Conservation (phyloP, 2,329 filamentous ascomycete species). For the Penicillium sp. region DNA sequence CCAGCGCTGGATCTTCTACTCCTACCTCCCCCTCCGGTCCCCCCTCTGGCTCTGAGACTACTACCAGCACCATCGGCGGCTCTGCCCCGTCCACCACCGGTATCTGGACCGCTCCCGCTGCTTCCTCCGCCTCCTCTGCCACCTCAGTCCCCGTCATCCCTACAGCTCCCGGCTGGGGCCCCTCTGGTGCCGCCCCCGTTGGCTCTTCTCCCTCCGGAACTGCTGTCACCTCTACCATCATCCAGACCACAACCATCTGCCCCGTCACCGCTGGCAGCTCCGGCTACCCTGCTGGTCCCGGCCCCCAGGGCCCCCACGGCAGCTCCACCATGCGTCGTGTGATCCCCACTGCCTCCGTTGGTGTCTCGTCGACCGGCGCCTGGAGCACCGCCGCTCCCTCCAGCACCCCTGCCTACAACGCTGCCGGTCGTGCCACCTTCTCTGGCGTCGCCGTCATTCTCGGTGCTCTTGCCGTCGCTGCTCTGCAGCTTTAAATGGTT, state of each 20-base stretch:
- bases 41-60: constrained; percentile 3
- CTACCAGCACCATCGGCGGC: constrained; percentile 1
- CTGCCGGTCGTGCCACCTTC: constrained; percentile 25
- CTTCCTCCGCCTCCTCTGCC: constrained; percentile 1
- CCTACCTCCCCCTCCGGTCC: background rate
- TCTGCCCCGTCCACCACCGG: background rate
- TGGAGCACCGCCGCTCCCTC: background rate
- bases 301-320: background rate
- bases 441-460: constrained; percentile 24
- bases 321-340: constrained; percentile 8
- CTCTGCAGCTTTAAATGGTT: constrained; percentile 17
- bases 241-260: constrained; percentile 9
- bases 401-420: constrained; percentile 21
- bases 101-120: background rate
- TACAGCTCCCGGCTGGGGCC: background rate
- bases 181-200: constrained; percentile 4
- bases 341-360: constrained; percentile 8
- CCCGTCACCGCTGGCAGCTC: constrained; percentile 3
- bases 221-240: constrained; percentile 5
- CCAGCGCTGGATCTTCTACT: background rate
- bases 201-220: background rate
- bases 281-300: background rate
- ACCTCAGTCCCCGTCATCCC: background rate
- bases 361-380: background rate
- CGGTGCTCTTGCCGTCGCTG: constrained; percentile 21